phyloP scores from a whole-genome alignment of 805 yeast species.

The Ogataea wickerhamii region DNA sequence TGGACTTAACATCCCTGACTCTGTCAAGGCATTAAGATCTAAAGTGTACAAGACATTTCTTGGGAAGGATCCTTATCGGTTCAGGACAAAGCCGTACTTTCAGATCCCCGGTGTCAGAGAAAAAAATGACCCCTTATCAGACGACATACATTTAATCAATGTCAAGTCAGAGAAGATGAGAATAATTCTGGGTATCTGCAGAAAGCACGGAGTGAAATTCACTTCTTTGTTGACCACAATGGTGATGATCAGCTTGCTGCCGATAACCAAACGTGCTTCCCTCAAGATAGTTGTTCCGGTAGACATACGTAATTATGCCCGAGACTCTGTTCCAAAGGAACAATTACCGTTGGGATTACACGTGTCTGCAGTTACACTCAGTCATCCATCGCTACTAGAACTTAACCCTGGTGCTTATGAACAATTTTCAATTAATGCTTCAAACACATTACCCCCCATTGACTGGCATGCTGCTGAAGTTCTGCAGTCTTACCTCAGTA shows the following conservation, averaged over 20 bases:
- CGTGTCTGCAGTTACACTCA: conserved; percentile 13
- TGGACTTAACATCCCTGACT: neutral
- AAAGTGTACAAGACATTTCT: neutral
- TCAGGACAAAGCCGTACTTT: neutral
- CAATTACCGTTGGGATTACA: conserved; percentile 16
- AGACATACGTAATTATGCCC: conserved; percentile 15
- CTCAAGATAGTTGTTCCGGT: conserved; percentile 18
- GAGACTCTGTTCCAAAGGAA: neutral
- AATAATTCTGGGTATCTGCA: too few species aligned
- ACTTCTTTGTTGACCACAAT: conserved; percentile 17
- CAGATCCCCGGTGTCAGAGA: neutral
- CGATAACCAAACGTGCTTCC: conserved; percentile 13
- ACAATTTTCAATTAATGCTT: neutral
- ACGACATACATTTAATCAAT: too few species aligned
- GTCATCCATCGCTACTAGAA: conserved; percentile 14
- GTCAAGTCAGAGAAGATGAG: too few species aligned
- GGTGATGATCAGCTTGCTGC: conserved; percentile 9
- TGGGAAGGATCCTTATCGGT: neutral
- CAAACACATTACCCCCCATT: neutral
- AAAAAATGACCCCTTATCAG: too few species aligned
- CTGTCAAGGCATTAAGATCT: neutral
- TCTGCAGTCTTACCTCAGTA: conserved; percentile 12
- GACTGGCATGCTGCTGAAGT: conserved; percentile 16
- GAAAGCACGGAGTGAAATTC: conserved; percentile 16
- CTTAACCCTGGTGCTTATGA: neutral